phyloP scores from a whole-genome alignment of 2,329 filamentous ascomycete genomes.

The Paecilomyces niveus region DNA sequence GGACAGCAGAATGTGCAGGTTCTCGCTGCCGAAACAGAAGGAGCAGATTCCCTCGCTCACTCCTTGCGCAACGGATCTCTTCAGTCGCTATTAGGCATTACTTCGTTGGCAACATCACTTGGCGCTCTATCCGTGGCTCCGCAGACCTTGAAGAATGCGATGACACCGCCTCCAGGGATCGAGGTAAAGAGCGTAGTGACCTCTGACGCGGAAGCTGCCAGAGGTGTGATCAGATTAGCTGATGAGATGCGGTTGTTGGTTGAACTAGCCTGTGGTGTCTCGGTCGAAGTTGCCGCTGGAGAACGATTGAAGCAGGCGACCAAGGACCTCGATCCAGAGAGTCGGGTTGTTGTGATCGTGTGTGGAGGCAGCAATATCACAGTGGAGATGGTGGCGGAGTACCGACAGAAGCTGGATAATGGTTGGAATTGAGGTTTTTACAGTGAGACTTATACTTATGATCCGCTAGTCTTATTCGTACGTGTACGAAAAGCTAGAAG shows the following conservation, averaged over 20 bases:
- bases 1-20: conserved; percentile 33
- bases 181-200: conserved; percentile 55
- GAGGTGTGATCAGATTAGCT: conserved; percentile 64
- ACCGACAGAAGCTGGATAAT: conserved; percentile 34
- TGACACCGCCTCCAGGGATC: conserved; percentile 27
- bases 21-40: conserved; percentile 65
- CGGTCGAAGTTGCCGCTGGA: conserved; percentile 44
- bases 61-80: conserved; percentile 49
- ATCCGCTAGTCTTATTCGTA: not conserved
- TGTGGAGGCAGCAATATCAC: conserved; percentile 45
- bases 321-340: conserved; percentile 19
- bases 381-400: conserved; percentile 44
- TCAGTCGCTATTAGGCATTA: conserved; percentile 59
- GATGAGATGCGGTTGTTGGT: conserved; percentile 73
- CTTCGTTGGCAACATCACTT: conserved; percentile 63
- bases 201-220: conserved; percentile 67
- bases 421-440: conserved; percentile 17
- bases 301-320: conserved; percentile 17
- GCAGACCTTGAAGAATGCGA: conserved; percentile 56
- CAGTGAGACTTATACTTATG: not conserved
- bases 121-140: conserved; percentile 60
- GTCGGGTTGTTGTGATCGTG: conserved; percentile 29
- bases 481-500: not conserved
- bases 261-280: conserved; percentile 75
- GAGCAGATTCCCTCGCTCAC: conserved; percentile 60